Base-by-base conservation (phyloP, 2,329 filamentous ascomycete genomes). In the Niveomyces coronatus region DNA sequence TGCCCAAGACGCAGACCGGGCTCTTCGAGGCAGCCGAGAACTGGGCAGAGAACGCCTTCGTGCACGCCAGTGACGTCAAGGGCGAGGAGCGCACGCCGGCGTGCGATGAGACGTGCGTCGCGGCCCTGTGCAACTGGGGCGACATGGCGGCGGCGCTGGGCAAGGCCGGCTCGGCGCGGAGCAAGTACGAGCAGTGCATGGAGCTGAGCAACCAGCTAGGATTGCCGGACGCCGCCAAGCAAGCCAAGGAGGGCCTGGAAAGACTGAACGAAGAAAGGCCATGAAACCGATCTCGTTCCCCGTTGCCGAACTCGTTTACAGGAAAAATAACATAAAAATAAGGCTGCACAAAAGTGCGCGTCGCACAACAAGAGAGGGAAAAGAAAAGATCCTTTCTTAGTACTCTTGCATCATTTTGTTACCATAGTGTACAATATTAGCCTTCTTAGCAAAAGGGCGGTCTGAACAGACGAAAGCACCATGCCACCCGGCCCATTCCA, bases 71-170 rank as follows among this genome's bases (percentile, higher is more conserved):
- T 7, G 71, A 74, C 19, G 79, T 93, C 29, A 61, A 70, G 39
- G 74, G 79, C 4, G 74, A 82, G 1, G 64, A 76, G 4, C 69
- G 85, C 28, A 84, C 77, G 3, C 70, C 79, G 35, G 85, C 94
- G 53, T 95, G 89, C 53, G 86, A 94, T 55, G 60, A 82, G 40
- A 85, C 82, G 2, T 95, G 88, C 52, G 82, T 82, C 3, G 82
- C 82, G 5, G 83, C 88, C 7, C 77, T 84, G n/a, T 83, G 85
- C 57, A 94, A 93, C 54, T 72, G 94, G 37, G 89, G 79, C 17
- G 84, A 93, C 50, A 80, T 95, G 48, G 81, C 84, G 1, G 77
- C 83, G 47, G 79, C 91, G 72, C 62, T 79, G 43, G 80, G 82
- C 2, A 71, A 83, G 49, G 51, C 67, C 2, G 63, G 64, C 4